These are phyloP conservation scores for Dactylellina cionopaga DNA, from an alignment of 2,329 filamentous ascomycete species.

Conservation along the genomic window DNA sequence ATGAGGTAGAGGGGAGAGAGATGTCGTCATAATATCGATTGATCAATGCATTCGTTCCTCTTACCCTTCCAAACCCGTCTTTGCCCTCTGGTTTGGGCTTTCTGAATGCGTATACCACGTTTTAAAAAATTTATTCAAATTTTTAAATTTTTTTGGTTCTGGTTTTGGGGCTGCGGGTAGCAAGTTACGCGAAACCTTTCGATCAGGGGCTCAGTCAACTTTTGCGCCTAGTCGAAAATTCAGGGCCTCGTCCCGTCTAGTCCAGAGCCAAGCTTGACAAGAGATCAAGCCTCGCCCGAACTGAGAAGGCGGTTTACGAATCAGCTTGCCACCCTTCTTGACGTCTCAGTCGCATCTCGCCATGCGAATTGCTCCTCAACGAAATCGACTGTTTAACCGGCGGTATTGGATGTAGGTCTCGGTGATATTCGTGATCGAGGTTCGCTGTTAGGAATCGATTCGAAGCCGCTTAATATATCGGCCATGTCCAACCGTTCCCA, in stretches of 20 bases:
- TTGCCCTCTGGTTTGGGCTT: no score
- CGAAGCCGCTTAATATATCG: background rate
- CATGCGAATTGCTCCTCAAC: constrained; percentile 19
- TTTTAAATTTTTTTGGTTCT: no score
- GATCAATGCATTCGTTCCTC: no score
- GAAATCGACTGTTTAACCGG: background rate
- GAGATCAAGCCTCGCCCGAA: constrained; percentile 37
- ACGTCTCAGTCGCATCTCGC: constrained; percentile 1
- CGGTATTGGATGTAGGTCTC: constrained; percentile 23
- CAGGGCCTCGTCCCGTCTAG: background rate
- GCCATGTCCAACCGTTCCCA: constrained; percentile 4
- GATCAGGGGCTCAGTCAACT: no score
- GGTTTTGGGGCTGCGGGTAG: no score
- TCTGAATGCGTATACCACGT: no score
- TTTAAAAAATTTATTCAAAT: no score
- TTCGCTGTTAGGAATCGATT: constrained; percentile 6
- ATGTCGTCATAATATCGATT: no score
- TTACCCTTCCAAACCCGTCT: no score
- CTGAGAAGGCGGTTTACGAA: constrained; percentile 35
- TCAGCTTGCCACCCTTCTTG: constrained; percentile 4
- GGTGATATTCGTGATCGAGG: background rate
- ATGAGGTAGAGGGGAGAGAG: no score
- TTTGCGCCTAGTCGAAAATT: background rate
- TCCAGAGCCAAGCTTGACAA: constrained; percentile 33
- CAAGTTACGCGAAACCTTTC: no score